phyloP scores from a whole-genome alignment of 139 green algal genomes.

The Micromonas commoda region DNA sequence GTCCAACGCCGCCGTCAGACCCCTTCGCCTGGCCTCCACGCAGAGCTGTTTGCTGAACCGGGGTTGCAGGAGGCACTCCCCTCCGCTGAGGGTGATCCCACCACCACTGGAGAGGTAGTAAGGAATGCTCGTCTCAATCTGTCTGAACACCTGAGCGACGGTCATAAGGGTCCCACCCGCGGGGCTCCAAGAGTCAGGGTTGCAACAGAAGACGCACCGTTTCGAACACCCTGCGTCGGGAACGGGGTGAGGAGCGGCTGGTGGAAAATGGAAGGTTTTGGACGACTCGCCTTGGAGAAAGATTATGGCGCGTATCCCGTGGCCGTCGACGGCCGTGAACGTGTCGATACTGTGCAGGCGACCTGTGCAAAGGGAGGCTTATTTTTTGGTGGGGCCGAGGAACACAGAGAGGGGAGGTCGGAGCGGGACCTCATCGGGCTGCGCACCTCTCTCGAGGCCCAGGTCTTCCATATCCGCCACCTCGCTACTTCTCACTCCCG shows the following conservation, averaged over 20 bases:
- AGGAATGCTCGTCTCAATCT: slow-evolving; percentile 3
- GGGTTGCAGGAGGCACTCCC: slow-evolving; percentile 61
- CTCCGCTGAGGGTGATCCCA: slow-evolving; percentile 54
- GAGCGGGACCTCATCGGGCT: too few relatives aligned
- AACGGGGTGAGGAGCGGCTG: too few relatives aligned
- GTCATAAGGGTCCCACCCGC: not conserved
- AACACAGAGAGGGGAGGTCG: too few relatives aligned
- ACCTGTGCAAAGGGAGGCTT: too few relatives aligned
- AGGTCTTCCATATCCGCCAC: not conserved
- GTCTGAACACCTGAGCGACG: not conserved
- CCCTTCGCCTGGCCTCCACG: slow-evolving; percentile 20
- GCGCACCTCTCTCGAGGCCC: not conserved
- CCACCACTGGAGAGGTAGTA: slow-evolving; percentile 44
- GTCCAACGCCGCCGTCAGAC: slow-evolving; percentile 58
- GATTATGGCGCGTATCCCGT: slow-evolving; percentile 52
- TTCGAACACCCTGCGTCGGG: slow-evolving; percentile 57
- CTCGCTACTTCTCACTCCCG: too few relatives aligned
- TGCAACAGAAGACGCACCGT: slow-evolving; percentile 64
- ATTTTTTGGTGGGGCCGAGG: too few relatives aligned
- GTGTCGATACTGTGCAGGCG: slow-evolving; percentile 46
- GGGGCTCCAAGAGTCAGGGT: slow-evolving; percentile 46
- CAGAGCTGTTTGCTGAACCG: not conserved
- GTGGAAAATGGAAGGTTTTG: too few relatives aligned
- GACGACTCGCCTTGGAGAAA: slow-evolving; percentile 63
- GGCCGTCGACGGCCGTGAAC: slow-evolving; percentile 52